These are phyloP conservation scores for Wilcoxina mikolae DNA, from an alignment of 495 filamentous ascomycete species.

Conservation along the genomic window DNA sequence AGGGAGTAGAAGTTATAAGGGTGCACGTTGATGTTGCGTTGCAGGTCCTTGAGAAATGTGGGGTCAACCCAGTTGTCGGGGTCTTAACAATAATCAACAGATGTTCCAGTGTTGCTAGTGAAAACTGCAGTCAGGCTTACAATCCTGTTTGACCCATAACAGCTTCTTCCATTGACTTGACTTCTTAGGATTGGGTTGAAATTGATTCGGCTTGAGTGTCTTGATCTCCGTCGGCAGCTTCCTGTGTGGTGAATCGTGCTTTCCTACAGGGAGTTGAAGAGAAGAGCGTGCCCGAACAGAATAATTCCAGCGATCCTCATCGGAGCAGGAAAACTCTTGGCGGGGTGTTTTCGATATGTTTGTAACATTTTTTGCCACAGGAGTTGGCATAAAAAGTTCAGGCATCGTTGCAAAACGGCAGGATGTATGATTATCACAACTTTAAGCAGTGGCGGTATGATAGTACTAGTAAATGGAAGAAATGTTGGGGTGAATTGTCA, in stretches of 20 bases:
- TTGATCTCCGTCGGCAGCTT: not conserved
- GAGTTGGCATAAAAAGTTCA: conserved; percentile 5
- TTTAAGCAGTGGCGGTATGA: no score
- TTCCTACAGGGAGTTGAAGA: no score
- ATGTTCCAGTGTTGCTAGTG: not conserved
- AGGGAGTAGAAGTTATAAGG: conserved; percentile 98
- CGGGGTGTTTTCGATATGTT: no score
- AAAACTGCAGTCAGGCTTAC: conserved; percentile 34
- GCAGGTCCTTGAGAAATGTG: conserved; percentile 89
- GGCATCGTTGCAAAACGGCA: conserved; percentile 4
- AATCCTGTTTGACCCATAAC: conserved; percentile 94
- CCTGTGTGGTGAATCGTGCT: no score
- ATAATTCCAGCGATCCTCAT: no score
- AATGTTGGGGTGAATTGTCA: no score
- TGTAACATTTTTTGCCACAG: no score
- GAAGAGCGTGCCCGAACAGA: no score
- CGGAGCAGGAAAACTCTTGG: no score
- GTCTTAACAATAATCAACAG: conserved; percentile 41
- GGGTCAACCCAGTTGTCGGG: conserved; percentile 98
- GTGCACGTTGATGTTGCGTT: conserved; percentile 83
- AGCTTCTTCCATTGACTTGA: conserved; percentile 82
- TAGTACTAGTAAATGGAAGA: no score
- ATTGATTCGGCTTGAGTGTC: not conserved
- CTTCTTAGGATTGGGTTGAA: conserved; percentile 31
- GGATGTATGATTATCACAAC: no score